phyloP scores from a whole-genome alignment of 2,329 filamentous ascomycete species.

The Fusarium buxicola region DNA sequence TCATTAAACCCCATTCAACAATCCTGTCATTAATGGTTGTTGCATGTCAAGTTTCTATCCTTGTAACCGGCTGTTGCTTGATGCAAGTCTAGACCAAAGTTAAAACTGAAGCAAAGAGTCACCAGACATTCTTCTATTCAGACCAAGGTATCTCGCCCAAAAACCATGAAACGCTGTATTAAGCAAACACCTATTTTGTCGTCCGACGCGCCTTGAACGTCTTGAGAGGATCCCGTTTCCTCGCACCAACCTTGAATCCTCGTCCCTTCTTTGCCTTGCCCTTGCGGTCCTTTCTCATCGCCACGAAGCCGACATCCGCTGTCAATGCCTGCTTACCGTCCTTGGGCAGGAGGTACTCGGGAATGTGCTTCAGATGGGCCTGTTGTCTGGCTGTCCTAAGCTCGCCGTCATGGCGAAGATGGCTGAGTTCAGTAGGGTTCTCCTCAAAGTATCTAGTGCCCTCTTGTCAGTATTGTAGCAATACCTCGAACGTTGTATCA shows the following conservation, averaged over 20 bases:
- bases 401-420: constrained; percentile 91
- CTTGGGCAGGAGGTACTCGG: constrained; percentile 88
- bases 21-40: no score
- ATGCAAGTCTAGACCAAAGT: no score
- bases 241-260: constrained; percentile 63
- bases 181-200: constrained; percentile 47
- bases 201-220: constrained; percentile 79
- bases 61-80: no score
- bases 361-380: constrained; percentile 91
- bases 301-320: constrained; percentile 81
- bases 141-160: constrained; percentile 37
- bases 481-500: no score
- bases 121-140: constrained; percentile 13
- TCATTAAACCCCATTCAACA: no score
- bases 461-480: constrained; percentile 7
- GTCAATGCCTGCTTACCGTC: constrained; percentile 77
- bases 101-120: not conserved
- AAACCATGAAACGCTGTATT: constrained; percentile 27
- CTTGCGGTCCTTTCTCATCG: constrained; percentile 69
- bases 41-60: no score
- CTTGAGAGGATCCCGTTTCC: constrained; percentile 86
- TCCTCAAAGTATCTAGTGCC: constrained; percentile 83
- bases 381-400: constrained; percentile 85
- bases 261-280: constrained; percentile 60
- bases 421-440: constrained; percentile 88